phyloP scores from a whole-genome alignment of 306 rosid species.

The Sicyos edulis region DNA sequence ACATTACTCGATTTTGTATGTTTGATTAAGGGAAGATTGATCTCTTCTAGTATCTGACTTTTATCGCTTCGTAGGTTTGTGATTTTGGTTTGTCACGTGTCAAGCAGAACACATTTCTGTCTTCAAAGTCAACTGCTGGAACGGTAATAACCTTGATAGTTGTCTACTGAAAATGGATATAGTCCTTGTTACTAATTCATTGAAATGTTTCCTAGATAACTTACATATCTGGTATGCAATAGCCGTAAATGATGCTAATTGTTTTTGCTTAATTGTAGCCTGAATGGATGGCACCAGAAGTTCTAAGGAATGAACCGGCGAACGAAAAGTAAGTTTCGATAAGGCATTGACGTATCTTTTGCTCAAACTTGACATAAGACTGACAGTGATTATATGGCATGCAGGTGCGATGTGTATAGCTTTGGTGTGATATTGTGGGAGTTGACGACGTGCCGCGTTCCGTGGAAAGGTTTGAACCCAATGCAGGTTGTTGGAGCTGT shows the following conservation, averaged over 20 bases:
- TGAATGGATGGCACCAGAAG: slow-evolving; percentile 99
- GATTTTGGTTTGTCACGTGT: slow-evolving; percentile 96
- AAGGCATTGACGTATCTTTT: not conserved
- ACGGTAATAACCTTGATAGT: slow-evolving; percentile 50
- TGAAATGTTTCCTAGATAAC: not conserved
- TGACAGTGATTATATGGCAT: slow-evolving; percentile 24
- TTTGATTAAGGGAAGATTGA: not conserved
- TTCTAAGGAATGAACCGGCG: slow-evolving; percentile 87
- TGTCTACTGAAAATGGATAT: not conserved
- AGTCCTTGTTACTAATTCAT: not conserved
- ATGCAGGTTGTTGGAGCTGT: slow-evolving; percentile 99
- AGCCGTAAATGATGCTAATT: slow-evolving; percentile 12
- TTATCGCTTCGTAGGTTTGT: slow-evolving; percentile 54
- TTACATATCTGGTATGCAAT: slow-evolving; percentile 15
- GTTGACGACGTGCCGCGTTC: slow-evolving; percentile 58
- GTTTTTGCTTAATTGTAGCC: slow-evolving; percentile 57
- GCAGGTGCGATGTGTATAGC: slow-evolving; percentile 99
- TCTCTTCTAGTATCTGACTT: slow-evolving; percentile 21
- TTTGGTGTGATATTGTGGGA: slow-evolving; percentile 99
- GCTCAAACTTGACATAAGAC: slow-evolving; percentile 1
- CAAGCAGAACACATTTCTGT: slow-evolving; percentile 87
- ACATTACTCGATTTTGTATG: not conserved
- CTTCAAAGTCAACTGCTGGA: slow-evolving; percentile 98
- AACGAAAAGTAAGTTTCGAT: slow-evolving; percentile 63
- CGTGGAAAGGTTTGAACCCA: slow-evolving; percentile 98